Evolutionary conservation across 2,329 filamentous ascomycete species (phyloP).

Genomic region (Pseudogymnoascus destructans): DNA sequence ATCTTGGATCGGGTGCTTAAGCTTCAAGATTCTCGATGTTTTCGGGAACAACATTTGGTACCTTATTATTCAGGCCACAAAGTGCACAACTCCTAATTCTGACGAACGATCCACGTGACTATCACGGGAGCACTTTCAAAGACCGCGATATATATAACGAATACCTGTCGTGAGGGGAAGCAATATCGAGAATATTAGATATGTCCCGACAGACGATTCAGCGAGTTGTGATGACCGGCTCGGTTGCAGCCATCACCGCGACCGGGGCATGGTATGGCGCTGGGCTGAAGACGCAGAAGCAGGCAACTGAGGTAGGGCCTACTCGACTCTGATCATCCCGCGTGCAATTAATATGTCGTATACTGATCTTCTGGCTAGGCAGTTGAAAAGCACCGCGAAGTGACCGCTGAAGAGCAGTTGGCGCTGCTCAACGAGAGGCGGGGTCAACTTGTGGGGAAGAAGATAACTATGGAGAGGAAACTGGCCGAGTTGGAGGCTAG

Average conservation of each 20-base stretch:
- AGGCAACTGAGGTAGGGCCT: slow-evolving; percentile 36
- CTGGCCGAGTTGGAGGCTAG: slow-evolving; percentile 36
- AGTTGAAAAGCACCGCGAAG: slow-evolving; percentile 34
- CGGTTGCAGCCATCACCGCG: slow-evolving; percentile 42
- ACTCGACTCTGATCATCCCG: neutral
- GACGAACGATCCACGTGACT: neutral
- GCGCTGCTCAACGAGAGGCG: slow-evolving; percentile 38
- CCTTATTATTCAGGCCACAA: neutral
- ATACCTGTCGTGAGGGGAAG: neutral
- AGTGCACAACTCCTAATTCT: neutral
- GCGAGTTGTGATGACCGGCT: slow-evolving; percentile 39
- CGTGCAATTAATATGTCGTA: neutral
- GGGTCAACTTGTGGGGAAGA: slow-evolving; percentile 37
- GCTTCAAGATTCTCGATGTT: slow-evolving; percentile 8
- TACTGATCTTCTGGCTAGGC: slow-evolving; percentile 24
- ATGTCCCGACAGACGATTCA: slow-evolving; percentile 28
- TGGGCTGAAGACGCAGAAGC: slow-evolving; percentile 39
- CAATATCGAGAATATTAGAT: neutral
- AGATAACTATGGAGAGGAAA: slow-evolving; percentile 41
- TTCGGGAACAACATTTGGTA: neutral
- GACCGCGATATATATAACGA: neutral
- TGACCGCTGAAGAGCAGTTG: slow-evolving; percentile 40
- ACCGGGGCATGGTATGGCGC: slow-evolving; percentile 47
- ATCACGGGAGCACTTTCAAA: neutral
- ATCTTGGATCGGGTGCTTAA: slow-evolving; percentile 1